Base-by-base conservation (phyloP, 2,329 filamentous ascomycete species). In the Epichloe scottii region DNA sequence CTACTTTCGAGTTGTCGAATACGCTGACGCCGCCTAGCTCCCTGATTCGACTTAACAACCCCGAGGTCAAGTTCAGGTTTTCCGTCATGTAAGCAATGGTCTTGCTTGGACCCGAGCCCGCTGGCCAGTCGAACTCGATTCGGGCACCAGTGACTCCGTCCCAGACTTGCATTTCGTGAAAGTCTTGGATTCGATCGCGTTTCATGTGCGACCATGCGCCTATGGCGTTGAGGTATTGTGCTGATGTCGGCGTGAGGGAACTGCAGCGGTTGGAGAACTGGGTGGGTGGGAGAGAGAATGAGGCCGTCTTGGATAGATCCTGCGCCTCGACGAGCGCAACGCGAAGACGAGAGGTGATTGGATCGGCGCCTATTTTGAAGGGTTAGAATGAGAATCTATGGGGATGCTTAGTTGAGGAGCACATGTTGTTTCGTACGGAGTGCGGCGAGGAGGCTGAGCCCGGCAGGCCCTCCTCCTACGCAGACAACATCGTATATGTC, bases 141-240 rank as follows among this genome's bases (percentile, higher is more conserved):
- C 84, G 81, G 37, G 89, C 87, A 53, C 82, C 89, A 40, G 86
- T 87, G 51, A 95, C 81, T 55, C 91, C 94, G 66, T 98, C 93
- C 93, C 94, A 98, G 34, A 97, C 93, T 66, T 95, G 86, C 93
- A 98, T 98, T 60, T 91, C 87, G 53, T 94, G 84, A 67, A 96
- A 98, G 1, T 83, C 78, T 70, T 96, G 90, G 35, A 93, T 80
- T 34, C 93, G 81, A 5, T 79, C 73, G 41, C 75, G 71, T 58
- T 87, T 77, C 54, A 96, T 72, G 62, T 94, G 82, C 6, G 75
- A 63, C 93, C 91, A 97, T 47, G 85, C 89, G 37, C 91, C 93
- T 54, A 95, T 93, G 4, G 77, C 73, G 62, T 87, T 76, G 56
- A 97, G 77, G 62, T 93, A 96, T 3, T 75, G 77, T n/a, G 88